Percentiles rank a stretch among this genome's conserved stretches.
Conservation (phyloP, 371 early-diverging fungal genomes). For the Thermomucor indicae-seudaticae region DNA sequence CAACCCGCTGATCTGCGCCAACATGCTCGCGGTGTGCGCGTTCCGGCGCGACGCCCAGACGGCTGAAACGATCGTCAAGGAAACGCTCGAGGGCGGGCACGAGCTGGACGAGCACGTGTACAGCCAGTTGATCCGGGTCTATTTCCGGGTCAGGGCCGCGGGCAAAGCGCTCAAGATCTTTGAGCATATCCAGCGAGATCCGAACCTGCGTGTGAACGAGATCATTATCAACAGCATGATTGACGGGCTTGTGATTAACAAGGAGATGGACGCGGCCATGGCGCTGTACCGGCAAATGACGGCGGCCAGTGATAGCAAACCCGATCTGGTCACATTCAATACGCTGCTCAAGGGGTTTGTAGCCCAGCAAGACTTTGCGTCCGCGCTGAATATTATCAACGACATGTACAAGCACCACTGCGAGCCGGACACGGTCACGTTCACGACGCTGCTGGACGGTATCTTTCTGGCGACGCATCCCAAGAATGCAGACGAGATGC, state of each 20-base stretch:
- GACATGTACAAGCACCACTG: constrained; percentile 32
- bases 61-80: constrained; percentile 27
- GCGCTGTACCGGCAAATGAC: constrained; percentile 35
- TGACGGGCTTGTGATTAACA: constrained; percentile 39
- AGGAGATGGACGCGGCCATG: constrained; percentile 27
- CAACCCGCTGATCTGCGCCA: constrained; percentile 20
- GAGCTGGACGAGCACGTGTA: constrained; percentile 25
- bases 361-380: constrained; percentile 11
- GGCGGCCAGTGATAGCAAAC: constrained; percentile 17
- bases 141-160: constrained; percentile 24
- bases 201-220: constrained; percentile 24
- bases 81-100: constrained; percentile 22
- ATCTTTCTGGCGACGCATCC: constrained; percentile 26
- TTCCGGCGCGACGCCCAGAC: constrained; percentile 19
- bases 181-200: constrained; percentile 27
- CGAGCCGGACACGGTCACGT: constrained; percentile 40
- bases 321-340: constrained; percentile 46
- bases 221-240: constrained; percentile 41
- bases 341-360: constrained; percentile 44
- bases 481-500: constrained; percentile 18
- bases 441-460: constrained; percentile 39
- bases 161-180: constrained; percentile 31
- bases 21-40: constrained; percentile 31
- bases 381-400: constrained; percentile 22
- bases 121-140: constrained; percentile 40